Conservation (phyloP, 768 basidiomycete species). For the Boletus fagicola region DNA sequence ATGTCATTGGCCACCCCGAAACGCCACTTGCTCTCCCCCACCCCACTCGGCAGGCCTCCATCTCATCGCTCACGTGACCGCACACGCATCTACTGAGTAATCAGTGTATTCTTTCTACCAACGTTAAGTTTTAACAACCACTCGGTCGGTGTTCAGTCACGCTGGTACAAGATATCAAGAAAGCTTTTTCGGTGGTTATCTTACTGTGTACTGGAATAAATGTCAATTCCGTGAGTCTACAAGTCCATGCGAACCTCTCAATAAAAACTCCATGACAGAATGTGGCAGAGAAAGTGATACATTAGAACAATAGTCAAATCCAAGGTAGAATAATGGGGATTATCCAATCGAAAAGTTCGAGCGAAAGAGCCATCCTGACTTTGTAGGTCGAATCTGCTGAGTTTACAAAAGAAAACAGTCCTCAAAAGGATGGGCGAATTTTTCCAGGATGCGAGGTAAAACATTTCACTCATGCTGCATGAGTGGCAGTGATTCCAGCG, state of each 20-base stretch:
- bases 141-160: background rate
- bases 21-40: too few relatives aligned
- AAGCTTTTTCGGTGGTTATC: too few relatives aligned
- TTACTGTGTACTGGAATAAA: background rate
- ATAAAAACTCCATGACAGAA: background rate
- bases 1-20: too few relatives aligned
- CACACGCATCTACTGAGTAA: background rate
- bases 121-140: background rate
- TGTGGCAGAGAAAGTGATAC: background rate
- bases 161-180: background rate
- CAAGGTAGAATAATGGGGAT: background rate
- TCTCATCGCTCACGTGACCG: conserved; percentile 30
- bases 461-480: background rate
- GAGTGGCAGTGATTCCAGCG: conserved; percentile 7
- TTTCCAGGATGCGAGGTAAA: background rate
- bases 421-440: background rate
- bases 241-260: background rate
- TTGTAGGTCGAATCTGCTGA: background rate
- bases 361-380: too few relatives aligned
- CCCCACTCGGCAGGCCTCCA: too few relatives aligned
- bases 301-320: background rate
- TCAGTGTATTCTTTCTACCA: too few relatives aligned
- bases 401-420: background rate
- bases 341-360: background rate
- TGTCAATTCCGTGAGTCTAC: background rate